Base-by-base conservation (phyloP, 768 basidiomycete genomes). In the Vararia minispora region DNA sequence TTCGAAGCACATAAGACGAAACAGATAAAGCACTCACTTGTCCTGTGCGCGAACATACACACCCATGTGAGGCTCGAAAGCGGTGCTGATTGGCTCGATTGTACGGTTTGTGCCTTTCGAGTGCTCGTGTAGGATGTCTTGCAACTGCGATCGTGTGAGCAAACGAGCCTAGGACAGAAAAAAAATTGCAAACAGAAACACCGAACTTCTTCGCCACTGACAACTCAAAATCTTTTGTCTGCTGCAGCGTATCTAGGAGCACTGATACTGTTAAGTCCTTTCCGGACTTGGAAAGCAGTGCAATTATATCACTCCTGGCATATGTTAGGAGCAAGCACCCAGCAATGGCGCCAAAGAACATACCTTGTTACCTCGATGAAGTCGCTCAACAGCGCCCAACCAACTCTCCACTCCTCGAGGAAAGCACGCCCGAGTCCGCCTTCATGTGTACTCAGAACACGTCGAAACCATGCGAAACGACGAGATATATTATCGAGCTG, bases 31-130 rank as follows among this genome's bases (percentile, higher is more conserved):
- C 29, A 43, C 70, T 25, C 45, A 88, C 90, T 82, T 89, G 68
- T 97, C 90, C 55, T 98, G 95, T 23, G 95, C 91, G 40, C 95
- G 88, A 30, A 98, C 81, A 51, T 94, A 98, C 27, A 99, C 76
- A 18, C 76, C 69, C 69, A 98, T 87, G 58, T 95, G 84, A 0
- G 84, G 72, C 43, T 97, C 94, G 52, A 97, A 97, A 5, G 88
- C 79, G n/a, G 81, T 71, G 0, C 89, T 83, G 28, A 99, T 84
- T 1, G 80, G 64, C 50, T 74, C 80, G 20, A 53, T 47, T n/a
- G 69, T 67, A 16, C 70, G 58, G 25, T 74, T 57, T 10, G 74
- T 64, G 28, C 68, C 66, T 7, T 67, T 46, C 11, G 64, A 60
- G 26, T 76, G 68, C 0, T 62, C 56, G 39, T 69, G 68, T 16